Conservation (phyloP, 2,329 filamentous ascomycete genomes). For the Fusarium compactum region DNA sequence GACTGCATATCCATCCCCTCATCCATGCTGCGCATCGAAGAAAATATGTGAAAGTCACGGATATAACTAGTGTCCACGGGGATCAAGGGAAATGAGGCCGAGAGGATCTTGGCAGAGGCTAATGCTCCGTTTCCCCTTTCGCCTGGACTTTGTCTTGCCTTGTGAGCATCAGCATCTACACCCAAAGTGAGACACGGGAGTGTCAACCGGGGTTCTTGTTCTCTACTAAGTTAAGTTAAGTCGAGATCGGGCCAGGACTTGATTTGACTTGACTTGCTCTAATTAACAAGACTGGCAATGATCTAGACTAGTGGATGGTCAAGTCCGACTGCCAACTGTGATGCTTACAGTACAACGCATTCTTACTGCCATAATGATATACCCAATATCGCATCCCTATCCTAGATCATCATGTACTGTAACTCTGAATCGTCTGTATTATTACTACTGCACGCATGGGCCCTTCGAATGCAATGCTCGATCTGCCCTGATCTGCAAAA, state of each 20-base stretch:
- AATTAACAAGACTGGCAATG: background rate
- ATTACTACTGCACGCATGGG: constrained; percentile 22
- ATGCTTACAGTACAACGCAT: background rate
- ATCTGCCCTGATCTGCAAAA: constrained; percentile 34
- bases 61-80: constrained; percentile 16
- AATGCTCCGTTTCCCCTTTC: constrained; percentile 3
- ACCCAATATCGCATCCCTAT: background rate
- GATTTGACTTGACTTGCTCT: background rate
- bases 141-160: constrained; percentile 41
- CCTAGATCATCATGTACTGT: background rate
- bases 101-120: constrained; percentile 8
- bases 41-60: constrained; percentile 7
- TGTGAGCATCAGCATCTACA: constrained; percentile 35
- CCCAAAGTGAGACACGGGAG: constrained; percentile 48
- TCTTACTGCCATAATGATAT: background rate
- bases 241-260: constrained; percentile 36
- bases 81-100: constrained; percentile 18
- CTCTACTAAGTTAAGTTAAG: background rate
- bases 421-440: constrained; percentile 3
- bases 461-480: constrained; percentile 20
- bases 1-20: constrained; percentile 21
- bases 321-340: background rate
- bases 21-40: background rate
- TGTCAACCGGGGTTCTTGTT: constrained; percentile 45
- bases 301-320: constrained; percentile 3